Evolutionary conservation across 345 rosid species (phyloP), one percentile per base, ranked within the genome.

Genomic region (Salix exigua): DNA sequence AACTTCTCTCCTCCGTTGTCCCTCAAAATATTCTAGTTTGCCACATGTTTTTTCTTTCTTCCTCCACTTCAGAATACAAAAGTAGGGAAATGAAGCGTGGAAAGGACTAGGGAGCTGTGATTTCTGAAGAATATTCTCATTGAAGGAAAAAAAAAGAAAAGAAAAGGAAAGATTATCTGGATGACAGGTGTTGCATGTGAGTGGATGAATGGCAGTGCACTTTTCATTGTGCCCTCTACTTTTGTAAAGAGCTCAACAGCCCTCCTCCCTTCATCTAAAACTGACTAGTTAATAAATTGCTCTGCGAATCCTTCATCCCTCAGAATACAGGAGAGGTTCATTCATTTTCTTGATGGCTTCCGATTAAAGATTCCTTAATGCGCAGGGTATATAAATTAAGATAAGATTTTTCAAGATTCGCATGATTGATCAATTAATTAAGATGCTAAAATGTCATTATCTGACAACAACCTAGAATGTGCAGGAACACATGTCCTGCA

Each of bases 121-220:
- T 26, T 3, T 9, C 23, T 9, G 28, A 23, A 58, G 25, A n/a
- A 58, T n/a, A 0, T 58, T n/a, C 28, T 23, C 14, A 3, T 58
- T 10, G 4, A 0, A 1, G 11, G 1, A n/a, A 7, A 53, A 53
- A n/a, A n/a, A n/a, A n/a, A n/a, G n/a, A n/a, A n/a, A 55, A 9
- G 3, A 55, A 55, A 8, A 40, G 4, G n/a, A 55, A 55, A 9
- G 4, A 55, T 58, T 4, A 9, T 58, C 25, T 10, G 69, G 66
- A 31, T 73, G 65, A 23, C 21, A 33, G 23, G 64, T 35, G 44
- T 16, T 63, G 77, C 71, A 61, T 60, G 74, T 44, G 75, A 79
- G 76, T 63, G 63, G 78, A 35, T 70, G 63, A 78, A 35, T 70
- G 83, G 25, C 79, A 66, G 14, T n/a, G 4, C 25, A 1, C 28